Conservation (phyloP, 108 stramenopile species). For the Cyclotella cryptica region DNA sequence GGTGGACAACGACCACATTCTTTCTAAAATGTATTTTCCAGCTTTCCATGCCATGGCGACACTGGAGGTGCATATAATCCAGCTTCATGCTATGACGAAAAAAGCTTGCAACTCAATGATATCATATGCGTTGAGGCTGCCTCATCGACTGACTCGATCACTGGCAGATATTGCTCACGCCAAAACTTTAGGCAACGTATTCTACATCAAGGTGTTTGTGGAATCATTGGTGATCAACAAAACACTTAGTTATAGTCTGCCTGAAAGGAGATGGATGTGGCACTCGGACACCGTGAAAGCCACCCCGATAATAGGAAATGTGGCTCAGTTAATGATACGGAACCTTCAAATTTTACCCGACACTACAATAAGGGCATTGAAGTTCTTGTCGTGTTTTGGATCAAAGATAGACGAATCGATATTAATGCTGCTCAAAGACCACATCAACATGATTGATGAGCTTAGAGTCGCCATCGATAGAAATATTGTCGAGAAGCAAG, state of each 20-base stretch:
- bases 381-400: conserved; percentile 29
- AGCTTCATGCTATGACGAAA: conserved; percentile 2
- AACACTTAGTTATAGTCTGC: conserved; percentile 8
- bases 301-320: not conserved
- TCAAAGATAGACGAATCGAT: conserved; percentile 4
- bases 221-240: conserved; percentile 21
- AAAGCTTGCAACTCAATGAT: conserved; percentile 8
- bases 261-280: conserved; percentile 28
- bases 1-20: not conserved
- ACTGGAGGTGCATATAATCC: not conserved
- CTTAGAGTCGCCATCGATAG: conserved; percentile 8
- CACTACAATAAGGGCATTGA: not conserved
- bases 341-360: conserved; percentile 5
- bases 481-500: conserved; percentile 16
- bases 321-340: conserved; percentile 10
- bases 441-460: not conserved
- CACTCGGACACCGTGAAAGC: conserved; percentile 5
- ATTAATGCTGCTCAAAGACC: not conserved
- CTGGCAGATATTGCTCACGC: conserved; percentile 15
- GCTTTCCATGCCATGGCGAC: not conserved
- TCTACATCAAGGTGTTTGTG: conserved; percentile 16
- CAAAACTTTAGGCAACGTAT: conserved; percentile 32
- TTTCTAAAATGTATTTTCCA: not conserved
- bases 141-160: conserved; percentile 13
- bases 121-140: conserved; percentile 15